Evolutionary conservation across 2,329 filamentous ascomycete genomes (phyloP).

Genomic region (Teratosphaeria gauchensis): DNA sequence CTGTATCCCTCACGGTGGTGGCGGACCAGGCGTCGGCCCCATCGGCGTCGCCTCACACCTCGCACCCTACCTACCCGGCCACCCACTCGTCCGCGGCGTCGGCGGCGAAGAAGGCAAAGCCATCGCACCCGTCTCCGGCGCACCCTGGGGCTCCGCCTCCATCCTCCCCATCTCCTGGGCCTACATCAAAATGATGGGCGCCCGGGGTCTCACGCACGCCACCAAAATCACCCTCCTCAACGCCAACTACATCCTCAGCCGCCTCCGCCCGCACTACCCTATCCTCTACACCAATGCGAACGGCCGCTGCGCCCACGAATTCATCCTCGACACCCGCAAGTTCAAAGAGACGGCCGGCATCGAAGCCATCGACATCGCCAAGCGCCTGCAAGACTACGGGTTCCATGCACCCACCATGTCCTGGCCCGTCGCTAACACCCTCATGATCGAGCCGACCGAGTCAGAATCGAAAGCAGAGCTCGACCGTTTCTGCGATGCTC

Average conservation of each 20-base stretch:
- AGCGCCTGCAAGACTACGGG: constrained; percentile 92
- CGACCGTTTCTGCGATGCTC: constrained; percentile 82
- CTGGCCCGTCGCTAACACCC: constrained; percentile 87
- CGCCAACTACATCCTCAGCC: constrained; percentile 90
- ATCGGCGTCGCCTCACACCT: constrained; percentile 85
- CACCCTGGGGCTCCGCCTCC: constrained; percentile 77
- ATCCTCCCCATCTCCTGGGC: constrained; percentile 92
- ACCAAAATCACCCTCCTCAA: constrained; percentile 91
- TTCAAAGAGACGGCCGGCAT: constrained; percentile 77
- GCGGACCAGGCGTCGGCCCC: constrained; percentile 85
- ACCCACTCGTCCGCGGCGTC: constrained; percentile 48
- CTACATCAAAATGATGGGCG: constrained; percentile 90
- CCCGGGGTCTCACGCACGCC: constrained; percentile 71
- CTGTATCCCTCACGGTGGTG: constrained; percentile 93
- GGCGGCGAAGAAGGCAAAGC: constrained; percentile 42
- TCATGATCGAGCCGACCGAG: constrained; percentile 98
- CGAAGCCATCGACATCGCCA: constrained; percentile 90
- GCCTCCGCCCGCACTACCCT: constrained; percentile 73
- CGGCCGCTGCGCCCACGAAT: constrained; percentile 89
- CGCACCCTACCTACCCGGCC: constrained; percentile 62
- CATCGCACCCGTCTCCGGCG: constrained; percentile 67
- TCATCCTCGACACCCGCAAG: constrained; percentile 80
- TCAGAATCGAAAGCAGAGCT: constrained; percentile 86
- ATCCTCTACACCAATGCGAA: constrained; percentile 90
- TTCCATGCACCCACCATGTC: constrained; percentile 98